Percentiles rank a stretch among this genome's conserved stretches.
These are phyloP conservation scores for Raphanus hybrid DNA, from an alignment of 441 rosid species.

Conservation along the genomic window DNA sequence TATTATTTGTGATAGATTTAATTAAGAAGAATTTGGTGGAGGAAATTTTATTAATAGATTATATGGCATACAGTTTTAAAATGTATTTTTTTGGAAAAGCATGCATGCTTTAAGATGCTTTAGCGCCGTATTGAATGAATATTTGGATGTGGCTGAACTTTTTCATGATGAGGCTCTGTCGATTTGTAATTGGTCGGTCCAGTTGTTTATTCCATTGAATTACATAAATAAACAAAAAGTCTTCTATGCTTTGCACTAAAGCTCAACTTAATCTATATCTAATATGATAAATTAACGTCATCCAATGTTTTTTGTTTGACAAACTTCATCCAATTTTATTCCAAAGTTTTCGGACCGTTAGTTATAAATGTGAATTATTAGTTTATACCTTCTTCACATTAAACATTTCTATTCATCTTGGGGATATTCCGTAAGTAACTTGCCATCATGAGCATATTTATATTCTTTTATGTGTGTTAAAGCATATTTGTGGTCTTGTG, in stretches of 20 bases:
- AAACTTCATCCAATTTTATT: conserved; percentile 14
- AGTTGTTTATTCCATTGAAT: conserved; percentile 2
- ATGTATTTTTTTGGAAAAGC: conserved; percentile 19
- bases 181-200: conserved; percentile 26
- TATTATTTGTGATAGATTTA: not conserved
- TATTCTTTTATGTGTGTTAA: not conserved
- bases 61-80: not conserved
- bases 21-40: conserved; percentile 2
- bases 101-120: conserved; percentile 46
- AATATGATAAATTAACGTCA: not conserved
- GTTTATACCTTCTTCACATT: not conserved
- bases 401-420: not conserved
- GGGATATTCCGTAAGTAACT: not conserved
- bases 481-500: not conserved
- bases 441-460: not conserved
- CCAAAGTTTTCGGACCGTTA: conserved; percentile 24
- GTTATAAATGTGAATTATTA: conserved; percentile 7
- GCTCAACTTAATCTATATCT: not conserved
- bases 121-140: conserved; percentile 41
- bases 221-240: not conserved
- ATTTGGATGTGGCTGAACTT: conserved; percentile 17
- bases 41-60: not conserved
- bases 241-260: too few relatives aligned
- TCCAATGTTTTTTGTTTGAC: not conserved
- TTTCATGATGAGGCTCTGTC: conserved; percentile 33